Evolutionary conservation across 2,329 filamentous ascomycete genomes (phyloP).

Genomic region (Penicillium sp.): DNA sequence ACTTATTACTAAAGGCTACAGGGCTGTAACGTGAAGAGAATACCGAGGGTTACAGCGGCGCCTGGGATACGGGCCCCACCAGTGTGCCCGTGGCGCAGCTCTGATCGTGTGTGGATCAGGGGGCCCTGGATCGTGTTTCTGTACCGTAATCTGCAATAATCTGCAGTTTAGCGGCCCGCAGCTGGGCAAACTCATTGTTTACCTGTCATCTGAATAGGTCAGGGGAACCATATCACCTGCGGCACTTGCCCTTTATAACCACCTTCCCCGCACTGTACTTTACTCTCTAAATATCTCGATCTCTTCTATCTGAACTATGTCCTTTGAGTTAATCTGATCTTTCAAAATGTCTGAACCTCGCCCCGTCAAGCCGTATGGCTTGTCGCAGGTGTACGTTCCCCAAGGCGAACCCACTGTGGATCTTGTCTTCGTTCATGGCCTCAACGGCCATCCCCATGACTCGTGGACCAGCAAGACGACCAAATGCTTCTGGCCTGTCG

Average conservation of each 20-base stretch:
- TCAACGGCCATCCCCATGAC: conserved; percentile 64
- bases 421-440: conserved; percentile 70
- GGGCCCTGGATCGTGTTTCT: not conserved
- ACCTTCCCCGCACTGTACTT: not conserved
- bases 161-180: not conserved
- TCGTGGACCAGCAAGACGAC: conserved; percentile 58
- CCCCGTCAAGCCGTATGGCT: conserved; percentile 40
- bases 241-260: not conserved
- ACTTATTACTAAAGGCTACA: too few relatives aligned
- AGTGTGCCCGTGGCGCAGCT: not conserved
- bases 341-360: conserved; percentile 5
- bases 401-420: conserved; percentile 42
- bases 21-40: not conserved
- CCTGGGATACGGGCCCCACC: not conserved
- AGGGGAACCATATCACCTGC: conserved; percentile 18
- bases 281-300: not conserved
- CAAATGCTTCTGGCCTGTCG: conserved; percentile 67
- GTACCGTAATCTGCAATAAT: not conserved
- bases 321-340: not conserved
- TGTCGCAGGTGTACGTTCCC: conserved; percentile 43
- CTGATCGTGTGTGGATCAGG: not conserved
- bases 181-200: not conserved
- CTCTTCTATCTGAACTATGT: not conserved
- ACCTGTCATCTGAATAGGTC: conserved; percentile 15
- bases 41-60: not conserved